These are phyloP conservation scores for Fraxinus pennsylvanica DNA, from an alignment of 257 asterid species.

Conservation along the genomic window DNA sequence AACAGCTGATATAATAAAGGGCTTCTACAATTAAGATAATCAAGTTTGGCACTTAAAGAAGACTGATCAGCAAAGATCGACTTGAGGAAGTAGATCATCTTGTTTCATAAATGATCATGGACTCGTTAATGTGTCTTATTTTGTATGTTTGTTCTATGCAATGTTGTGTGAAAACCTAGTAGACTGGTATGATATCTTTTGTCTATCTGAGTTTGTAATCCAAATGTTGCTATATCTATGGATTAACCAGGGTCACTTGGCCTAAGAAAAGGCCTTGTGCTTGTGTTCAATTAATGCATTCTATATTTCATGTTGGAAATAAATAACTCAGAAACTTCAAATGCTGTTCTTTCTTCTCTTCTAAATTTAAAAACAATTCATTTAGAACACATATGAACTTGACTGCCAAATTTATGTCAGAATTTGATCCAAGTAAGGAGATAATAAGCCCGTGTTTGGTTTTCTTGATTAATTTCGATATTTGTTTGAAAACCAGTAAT, in stretches of 20 bases:
- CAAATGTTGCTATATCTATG: background rate
- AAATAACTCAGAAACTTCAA: background rate
- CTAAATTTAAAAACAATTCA: too few relatives aligned
- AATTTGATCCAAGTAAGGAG: conserved; percentile 18
- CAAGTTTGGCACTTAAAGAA: conserved; percentile 1
- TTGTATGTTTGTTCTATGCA: background rate
- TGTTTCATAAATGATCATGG: background rate
- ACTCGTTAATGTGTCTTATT: background rate
- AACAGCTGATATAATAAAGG: conserved; percentile 20
- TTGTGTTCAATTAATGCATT: background rate
- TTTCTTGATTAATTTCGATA: too few relatives aligned
- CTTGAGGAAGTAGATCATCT: conserved; percentile 1
- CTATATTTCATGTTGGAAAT: background rate
- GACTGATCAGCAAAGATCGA: background rate
- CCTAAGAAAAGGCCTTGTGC: background rate
- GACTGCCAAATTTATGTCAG: background rate
- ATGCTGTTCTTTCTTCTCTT: conserved; percentile 1
- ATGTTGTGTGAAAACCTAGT: background rate
- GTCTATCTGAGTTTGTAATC: conserved; percentile 1
- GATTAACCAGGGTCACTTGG: background rate
- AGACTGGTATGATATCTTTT: background rate
- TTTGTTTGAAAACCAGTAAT: too few relatives aligned
- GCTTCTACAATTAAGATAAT: background rate
- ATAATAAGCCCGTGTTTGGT: background rate
- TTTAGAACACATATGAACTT: background rate